A percentile compares a stretch with the other conserved stretches of the same genome.
Conservation (phyloP, 805 yeast species). For the Lipomyces orientalis region DNA sequence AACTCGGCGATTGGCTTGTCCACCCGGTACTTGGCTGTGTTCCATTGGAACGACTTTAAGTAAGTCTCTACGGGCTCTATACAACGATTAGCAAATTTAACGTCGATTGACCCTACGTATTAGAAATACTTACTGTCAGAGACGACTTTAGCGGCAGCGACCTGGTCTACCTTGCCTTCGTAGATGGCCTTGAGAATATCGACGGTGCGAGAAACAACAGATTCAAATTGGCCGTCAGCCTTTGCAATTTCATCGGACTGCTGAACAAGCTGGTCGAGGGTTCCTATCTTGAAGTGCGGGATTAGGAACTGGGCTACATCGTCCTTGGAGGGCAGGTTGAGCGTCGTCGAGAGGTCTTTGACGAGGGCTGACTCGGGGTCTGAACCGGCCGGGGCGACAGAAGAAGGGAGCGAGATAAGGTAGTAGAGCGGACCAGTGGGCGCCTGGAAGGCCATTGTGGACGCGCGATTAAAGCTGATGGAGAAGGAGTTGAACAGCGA, state of each 20-base stretch:
- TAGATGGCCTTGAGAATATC: conserved; percentile 68
- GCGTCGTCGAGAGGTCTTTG: conserved; percentile 63
- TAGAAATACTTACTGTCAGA: conserved; percentile 49
- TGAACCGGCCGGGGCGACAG: conserved; percentile 48
- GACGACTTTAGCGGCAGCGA: conserved; percentile 57
- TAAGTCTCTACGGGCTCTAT: conserved; percentile 61
- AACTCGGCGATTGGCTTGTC: conserved; percentile 83
- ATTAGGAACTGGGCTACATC: conserved; percentile 63
- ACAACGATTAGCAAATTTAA: not conserved
- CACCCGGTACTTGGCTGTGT: conserved; percentile 79
- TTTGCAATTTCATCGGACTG: conserved; percentile 89
- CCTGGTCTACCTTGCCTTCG: conserved; percentile 50
- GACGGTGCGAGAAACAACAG: conserved; percentile 71
- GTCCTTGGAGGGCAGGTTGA: conserved; percentile 50
- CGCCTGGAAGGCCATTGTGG: conserved; percentile 36
- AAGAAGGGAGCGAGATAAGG: conserved; percentile 56
- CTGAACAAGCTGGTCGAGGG: conserved; percentile 87
- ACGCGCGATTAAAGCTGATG: not conserved
- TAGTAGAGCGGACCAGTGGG: conserved; percentile 38
- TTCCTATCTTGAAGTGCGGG: conserved; percentile 92
- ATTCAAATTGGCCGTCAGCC: conserved; percentile 76
- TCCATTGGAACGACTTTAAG: conserved; percentile 83
- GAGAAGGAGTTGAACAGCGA: not conserved
- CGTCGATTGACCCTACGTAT: not conserved
- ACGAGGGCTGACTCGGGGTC: conserved; percentile 46